These are phyloP conservation scores for Rhizoclosmatium globosum DNA, from an alignment of 192 early-diverging fungal genomes.

Conservation along the genomic window DNA sequence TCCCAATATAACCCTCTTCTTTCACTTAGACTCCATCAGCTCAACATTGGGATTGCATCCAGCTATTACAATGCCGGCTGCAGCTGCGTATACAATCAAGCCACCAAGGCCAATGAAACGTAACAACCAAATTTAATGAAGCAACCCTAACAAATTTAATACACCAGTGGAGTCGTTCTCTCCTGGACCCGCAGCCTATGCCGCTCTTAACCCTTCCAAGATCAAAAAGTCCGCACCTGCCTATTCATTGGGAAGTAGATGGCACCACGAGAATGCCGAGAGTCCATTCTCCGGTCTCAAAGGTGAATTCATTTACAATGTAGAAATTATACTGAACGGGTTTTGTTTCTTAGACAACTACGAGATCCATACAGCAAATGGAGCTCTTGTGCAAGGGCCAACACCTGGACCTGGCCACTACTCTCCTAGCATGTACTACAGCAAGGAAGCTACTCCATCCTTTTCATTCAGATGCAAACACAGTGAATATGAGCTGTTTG, in stretches of 20 bases:
- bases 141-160: background rate
- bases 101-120: slow-evolving; percentile 60
- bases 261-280: slow-evolving; percentile 45
- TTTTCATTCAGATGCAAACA: slow-evolving; percentile 67
- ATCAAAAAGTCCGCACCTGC: slow-evolving; percentile 61
- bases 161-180: slow-evolving; percentile 59
- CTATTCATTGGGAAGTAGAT: slow-evolving; percentile 61
- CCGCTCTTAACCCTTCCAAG: slow-evolving; percentile 55
- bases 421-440: slow-evolving; percentile 54
- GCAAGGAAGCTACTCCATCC: slow-evolving; percentile 51
- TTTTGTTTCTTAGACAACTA: slow-evolving; percentile 38
- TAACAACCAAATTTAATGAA: slow-evolving; percentile 19
- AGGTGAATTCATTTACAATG: slow-evolving; percentile 1
- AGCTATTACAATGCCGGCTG: slow-evolving; percentile 57
- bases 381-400: slow-evolving; percentile 37
- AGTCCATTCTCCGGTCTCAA: slow-evolving; percentile 48
- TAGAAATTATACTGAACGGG: background rate
- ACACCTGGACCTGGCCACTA: slow-evolving; percentile 68
- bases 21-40: slow-evolving; percentile 46
- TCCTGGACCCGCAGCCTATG: slow-evolving; percentile 65
- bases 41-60: slow-evolving; percentile 62
- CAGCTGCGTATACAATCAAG: slow-evolving; percentile 64
- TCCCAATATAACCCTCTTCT: slow-evolving; percentile 15
- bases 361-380: slow-evolving; percentile 46
- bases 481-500: slow-evolving; percentile 64